Conservation (phyloP, 1,139 yeast genomes). For the Saccharomyces hybrid region DNA sequence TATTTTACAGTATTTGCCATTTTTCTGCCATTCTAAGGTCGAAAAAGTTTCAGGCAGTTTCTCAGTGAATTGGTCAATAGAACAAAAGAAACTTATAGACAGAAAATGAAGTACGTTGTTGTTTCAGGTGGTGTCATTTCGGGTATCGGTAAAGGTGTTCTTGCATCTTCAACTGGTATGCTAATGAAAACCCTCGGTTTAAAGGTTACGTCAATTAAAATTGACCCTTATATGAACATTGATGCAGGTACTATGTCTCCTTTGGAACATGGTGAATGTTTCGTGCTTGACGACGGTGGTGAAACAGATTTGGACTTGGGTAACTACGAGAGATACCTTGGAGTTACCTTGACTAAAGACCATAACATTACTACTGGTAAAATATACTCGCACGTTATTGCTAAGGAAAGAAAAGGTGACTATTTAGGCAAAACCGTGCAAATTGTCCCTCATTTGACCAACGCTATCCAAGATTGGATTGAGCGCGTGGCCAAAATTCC, state of each 20-base stretch:
- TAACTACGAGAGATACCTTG: constrained; percentile 92
- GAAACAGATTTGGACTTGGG: constrained; percentile 97
- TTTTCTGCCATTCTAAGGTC: background rate
- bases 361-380: constrained; percentile 98
- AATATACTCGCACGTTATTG: constrained; percentile 88
- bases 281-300: constrained; percentile 96
- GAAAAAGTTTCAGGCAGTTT: background rate
- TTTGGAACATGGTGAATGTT: constrained; percentile 97
- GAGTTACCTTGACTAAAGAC: constrained; percentile 84
- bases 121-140: constrained; percentile 98
- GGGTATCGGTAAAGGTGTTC: constrained; percentile 98
- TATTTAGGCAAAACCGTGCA: constrained; percentile 98
- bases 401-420: constrained; percentile 93
- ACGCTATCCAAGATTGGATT: constrained; percentile 97
- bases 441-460: constrained; percentile 96
- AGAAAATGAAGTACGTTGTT: constrained; percentile 88
- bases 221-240: constrained; percentile 97
- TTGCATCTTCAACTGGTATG: constrained; percentile 93
- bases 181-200: constrained; percentile 87
- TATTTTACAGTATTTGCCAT: background rate
- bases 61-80: background rate
- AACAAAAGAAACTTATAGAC: background rate
- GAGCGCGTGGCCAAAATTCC: constrained; percentile 88
- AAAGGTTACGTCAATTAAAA: constrained; percentile 93
- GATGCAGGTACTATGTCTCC: constrained; percentile 99